phyloP scores from a whole-genome alignment of 1,139 yeast genomes.

The Sugiyamaella japonica region DNA sequence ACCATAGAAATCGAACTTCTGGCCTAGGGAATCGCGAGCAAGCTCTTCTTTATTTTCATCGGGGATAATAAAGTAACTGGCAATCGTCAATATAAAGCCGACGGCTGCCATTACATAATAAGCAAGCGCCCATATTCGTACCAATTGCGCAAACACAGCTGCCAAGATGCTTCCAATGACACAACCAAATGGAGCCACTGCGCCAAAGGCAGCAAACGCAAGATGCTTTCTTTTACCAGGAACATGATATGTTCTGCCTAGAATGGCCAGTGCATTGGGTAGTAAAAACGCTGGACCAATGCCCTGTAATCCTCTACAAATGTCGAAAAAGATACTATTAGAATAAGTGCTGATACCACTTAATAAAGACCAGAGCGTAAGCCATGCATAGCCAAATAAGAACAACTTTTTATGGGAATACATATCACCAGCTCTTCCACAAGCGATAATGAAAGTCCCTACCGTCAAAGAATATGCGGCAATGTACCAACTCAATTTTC shows the following conservation, averaged over 20 bases:
- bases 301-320: conserved; percentile 60
- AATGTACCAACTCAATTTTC: conserved; percentile 58
- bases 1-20: conserved; percentile 48
- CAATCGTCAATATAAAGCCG: conserved; percentile 36
- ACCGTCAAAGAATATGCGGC: conserved; percentile 60
- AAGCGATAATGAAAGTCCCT: conserved; percentile 60
- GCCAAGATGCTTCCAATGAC: conserved; percentile 52
- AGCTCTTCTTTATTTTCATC: conserved; percentile 59
- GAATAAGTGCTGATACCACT: conserved; percentile 46
- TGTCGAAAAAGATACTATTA: conserved; percentile 46
- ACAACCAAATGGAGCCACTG: conserved; percentile 44
- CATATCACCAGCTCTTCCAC: conserved; percentile 67
- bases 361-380: conserved; percentile 52
- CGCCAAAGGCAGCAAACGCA: conserved; percentile 43
- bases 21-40: conserved; percentile 44
- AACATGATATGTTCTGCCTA: conserved; percentile 52
- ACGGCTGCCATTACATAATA: conserved; percentile 50
- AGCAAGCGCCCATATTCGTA: conserved; percentile 57
- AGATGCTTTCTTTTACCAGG: conserved; percentile 40
- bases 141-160: conserved; percentile 46
- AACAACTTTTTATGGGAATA: conserved; percentile 56
- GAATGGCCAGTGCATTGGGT: conserved; percentile 58
- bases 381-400: conserved; percentile 51
- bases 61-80: conserved; percentile 49
- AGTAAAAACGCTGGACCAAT: conserved; percentile 57